Percentiles rank a stretch among this genome's conserved stretches.
These are phyloP conservation scores for Penstemon newberryi DNA, from an alignment of 257 asterid species.

Conservation along the genomic window DNA sequence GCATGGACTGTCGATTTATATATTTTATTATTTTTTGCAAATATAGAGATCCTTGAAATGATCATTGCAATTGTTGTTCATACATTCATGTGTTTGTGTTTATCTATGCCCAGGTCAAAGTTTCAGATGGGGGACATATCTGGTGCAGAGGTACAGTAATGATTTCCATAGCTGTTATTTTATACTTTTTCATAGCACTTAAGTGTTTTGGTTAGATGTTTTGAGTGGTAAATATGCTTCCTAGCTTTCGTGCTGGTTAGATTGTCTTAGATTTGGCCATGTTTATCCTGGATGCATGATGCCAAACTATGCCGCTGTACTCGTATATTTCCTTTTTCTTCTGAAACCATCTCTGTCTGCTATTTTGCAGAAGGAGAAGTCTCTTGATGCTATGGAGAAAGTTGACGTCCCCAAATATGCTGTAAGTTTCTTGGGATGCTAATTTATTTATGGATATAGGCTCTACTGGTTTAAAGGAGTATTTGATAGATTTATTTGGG, in stretches of 20 bases:
- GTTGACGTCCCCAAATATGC: slow-evolving; percentile 75
- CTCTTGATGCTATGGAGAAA: slow-evolving; percentile 40
- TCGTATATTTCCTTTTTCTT: slow-evolving; percentile 22
- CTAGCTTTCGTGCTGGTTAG: background rate
- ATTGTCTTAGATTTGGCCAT: background rate
- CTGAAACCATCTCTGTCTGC: slow-evolving; percentile 19
- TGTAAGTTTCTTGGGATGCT: slow-evolving; percentile 50
- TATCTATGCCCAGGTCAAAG: slow-evolving; percentile 1
- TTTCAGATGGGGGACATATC: background rate
- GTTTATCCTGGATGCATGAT: slow-evolving; percentile 11
- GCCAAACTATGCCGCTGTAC: background rate
- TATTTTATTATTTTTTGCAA: background rate
- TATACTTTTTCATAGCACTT: background rate
- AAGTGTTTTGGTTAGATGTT: background rate
- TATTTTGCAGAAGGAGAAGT: slow-evolving; percentile 49
- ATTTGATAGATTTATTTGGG: slow-evolving; percentile 15
- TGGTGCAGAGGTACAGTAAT: background rate
- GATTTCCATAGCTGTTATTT: too few relatives aligned
- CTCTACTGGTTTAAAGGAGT: slow-evolving; percentile 4
- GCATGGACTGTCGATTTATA: background rate
- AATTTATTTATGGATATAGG: slow-evolving; percentile 19
- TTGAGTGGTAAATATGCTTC: background rate
- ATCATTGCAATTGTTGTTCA: background rate
- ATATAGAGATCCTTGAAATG: background rate
- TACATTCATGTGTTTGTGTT: background rate